A percentile compares a stretch with the other conserved stretches of the same genome.
These are phyloP conservation scores for Schizothecium vesticola DNA, from an alignment of 495 filamentous ascomycete genomes.

Conservation along the genomic window DNA sequence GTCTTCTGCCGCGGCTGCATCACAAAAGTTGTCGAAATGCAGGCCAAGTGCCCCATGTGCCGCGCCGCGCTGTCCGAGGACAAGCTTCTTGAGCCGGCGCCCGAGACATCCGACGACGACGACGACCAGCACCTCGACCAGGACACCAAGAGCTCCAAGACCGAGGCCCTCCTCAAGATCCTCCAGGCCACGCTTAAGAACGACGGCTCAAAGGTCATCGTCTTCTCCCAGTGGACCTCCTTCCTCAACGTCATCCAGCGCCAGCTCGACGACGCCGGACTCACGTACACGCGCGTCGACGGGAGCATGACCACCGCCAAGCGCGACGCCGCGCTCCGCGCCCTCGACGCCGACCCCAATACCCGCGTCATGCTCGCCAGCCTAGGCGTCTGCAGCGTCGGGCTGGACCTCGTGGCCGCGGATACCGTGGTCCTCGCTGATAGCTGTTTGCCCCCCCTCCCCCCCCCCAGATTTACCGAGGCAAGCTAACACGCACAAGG, in stretches of 20 bases:
- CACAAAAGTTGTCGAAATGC: slow-evolving; percentile 67
- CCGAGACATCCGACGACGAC: slow-evolving; percentile 42
- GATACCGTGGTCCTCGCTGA: slow-evolving; percentile 83
- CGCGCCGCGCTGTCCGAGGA: slow-evolving; percentile 64
- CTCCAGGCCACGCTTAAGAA: slow-evolving; percentile 65
- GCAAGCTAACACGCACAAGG: slow-evolving; percentile 34
- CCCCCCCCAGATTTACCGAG: background rate
- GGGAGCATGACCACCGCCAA: slow-evolving; percentile 65
- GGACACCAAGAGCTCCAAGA: slow-evolving; percentile 71
- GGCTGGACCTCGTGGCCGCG: slow-evolving; percentile 82
- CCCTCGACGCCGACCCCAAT: slow-evolving; percentile 60
- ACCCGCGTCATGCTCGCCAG: slow-evolving; percentile 79
- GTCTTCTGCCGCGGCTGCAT: slow-evolving; percentile 74
- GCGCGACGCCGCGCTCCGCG: slow-evolving; percentile 64
- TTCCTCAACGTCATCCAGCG: slow-evolving; percentile 76
- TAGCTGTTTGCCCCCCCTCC: slow-evolving; percentile 43
- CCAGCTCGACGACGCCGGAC: slow-evolving; percentile 56
- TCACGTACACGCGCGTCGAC: slow-evolving; percentile 72
- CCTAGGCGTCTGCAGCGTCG: slow-evolving; percentile 77
- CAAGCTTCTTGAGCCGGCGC: slow-evolving; percentile 57
- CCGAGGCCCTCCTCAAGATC: slow-evolving; percentile 75
- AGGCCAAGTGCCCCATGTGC: slow-evolving; percentile 86
- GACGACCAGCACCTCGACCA: slow-evolving; percentile 49
- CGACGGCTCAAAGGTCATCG: slow-evolving; percentile 69
- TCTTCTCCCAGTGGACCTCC: slow-evolving; percentile 92